These are phyloP conservation scores for Trametes elegans DNA, from an alignment of 768 basidiomycete species.

Conservation along the genomic window DNA sequence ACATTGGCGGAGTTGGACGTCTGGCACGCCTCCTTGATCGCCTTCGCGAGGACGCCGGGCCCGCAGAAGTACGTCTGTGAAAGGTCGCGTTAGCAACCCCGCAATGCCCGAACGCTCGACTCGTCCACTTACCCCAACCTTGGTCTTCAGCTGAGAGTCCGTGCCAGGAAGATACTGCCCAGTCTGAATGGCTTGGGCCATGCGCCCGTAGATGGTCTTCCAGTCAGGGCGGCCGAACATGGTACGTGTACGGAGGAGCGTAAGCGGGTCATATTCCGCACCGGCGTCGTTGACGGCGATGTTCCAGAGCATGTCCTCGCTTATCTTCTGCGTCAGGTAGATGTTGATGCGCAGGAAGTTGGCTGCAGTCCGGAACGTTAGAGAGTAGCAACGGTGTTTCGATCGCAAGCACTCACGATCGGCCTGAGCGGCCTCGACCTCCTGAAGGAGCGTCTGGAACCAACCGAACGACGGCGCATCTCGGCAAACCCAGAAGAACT, in stretches of 20 bases:
- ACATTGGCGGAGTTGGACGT: conserved; percentile 54
- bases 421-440: conserved; percentile 84
- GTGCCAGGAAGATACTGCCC: conserved; percentile 81
- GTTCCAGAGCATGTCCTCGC: conserved; percentile 88
- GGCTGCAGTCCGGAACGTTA: conserved; percentile 41
- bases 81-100: conserved; percentile 6
- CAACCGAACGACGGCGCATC: conserved; percentile 98
- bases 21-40: conserved; percentile 70
- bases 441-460: conserved; percentile 88
- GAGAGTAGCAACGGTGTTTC: not conserved
- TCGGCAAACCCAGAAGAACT: conserved; percentile 93
- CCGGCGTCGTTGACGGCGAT: conserved; percentile 86
- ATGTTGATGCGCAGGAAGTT: conserved; percentile 92
- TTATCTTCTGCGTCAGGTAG: conserved; percentile 85
- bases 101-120: conserved; percentile 6
- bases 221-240: conserved; percentile 93
- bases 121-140: conserved; percentile 64
- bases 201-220: conserved; percentile 72
- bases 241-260: conserved; percentile 82
- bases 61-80: conserved; percentile 86
- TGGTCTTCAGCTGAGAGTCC: conserved; percentile 77
- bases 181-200: conserved; percentile 74
- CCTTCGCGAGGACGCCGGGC: conserved; percentile 69
- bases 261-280: conserved; percentile 85
- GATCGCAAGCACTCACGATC: conserved; percentile 61